phyloP scores from a whole-genome alignment of 805 yeast species.

The Candida manassasensis region DNA sequence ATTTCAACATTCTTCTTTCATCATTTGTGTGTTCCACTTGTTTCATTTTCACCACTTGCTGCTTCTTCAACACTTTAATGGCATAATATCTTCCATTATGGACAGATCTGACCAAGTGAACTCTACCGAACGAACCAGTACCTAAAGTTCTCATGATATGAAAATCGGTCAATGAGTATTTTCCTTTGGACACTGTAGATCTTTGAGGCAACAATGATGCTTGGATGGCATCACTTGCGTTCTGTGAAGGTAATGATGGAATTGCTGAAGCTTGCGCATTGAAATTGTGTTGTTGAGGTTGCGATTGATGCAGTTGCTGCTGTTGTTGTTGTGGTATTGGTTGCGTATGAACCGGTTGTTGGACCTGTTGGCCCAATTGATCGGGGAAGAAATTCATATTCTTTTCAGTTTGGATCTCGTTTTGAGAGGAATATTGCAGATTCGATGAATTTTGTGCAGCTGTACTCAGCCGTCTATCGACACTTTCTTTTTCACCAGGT shows the following conservation, averaged over 20 bases:
- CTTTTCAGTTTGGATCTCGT: conserved; percentile 6
- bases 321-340: conserved; percentile 10
- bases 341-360: conserved; percentile 8
- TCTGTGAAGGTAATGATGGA: conserved; percentile 7
- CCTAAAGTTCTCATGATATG: conserved; percentile 55
- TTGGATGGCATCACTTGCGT: conserved; percentile 24
- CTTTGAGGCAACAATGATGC: conserved; percentile 31
- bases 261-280: conserved; percentile 6
- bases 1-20: conserved; percentile 53
- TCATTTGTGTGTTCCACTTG: conserved; percentile 64
- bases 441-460: conserved; percentile 1
- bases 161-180: conserved; percentile 52
- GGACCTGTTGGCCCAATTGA: conserved; percentile 4
- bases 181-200: conserved; percentile 48
- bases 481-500: neutral
- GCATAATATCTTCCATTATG: conserved; percentile 60
- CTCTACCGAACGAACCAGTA: conserved; percentile 59
- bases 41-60: conserved; percentile 55
- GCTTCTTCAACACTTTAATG: conserved; percentile 54
- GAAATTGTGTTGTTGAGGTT: too few relatives aligned
- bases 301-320: neutral
- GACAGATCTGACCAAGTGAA: conserved; percentile 52
- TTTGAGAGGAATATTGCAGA: conserved; percentile 3
- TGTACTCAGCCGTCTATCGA: conserved; percentile 9
- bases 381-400: conserved; percentile 5